A percentile compares a stretch with the other conserved stretches of the same genome.
Conservation (phyloP, 257 asterid species). For the Rubia yunnanensis region DNA sequence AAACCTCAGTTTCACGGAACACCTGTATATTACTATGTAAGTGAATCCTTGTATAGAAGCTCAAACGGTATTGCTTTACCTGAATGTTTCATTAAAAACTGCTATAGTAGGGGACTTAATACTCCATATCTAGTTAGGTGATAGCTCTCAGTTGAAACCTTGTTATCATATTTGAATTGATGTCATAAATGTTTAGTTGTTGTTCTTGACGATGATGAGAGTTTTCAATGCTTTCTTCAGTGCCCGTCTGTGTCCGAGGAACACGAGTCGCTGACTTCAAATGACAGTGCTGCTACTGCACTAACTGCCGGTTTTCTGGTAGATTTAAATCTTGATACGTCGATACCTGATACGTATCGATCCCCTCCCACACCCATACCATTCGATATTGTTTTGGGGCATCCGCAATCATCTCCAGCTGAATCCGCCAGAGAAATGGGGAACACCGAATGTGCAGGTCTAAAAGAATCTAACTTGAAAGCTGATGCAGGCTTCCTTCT, state of each 20-base stretch:
- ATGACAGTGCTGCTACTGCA: slow-evolving; percentile 41
- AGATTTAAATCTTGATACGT: slow-evolving; percentile 53
- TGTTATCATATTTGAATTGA: background rate
- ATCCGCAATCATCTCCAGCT: slow-evolving; percentile 21
- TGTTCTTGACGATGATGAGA: too few species aligned
- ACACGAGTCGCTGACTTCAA: slow-evolving; percentile 54
- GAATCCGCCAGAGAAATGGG: slow-evolving; percentile 20
- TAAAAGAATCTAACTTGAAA: slow-evolving; percentile 29
- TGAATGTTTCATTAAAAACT: background rate
- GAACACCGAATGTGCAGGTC: slow-evolving; percentile 17
- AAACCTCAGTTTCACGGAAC: slow-evolving; percentile 63
- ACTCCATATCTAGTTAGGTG: background rate
- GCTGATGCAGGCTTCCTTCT: slow-evolving; percentile 28
- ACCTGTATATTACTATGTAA: slow-evolving; percentile 61
- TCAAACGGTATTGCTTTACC: background rate
- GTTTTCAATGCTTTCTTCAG: slow-evolving; percentile 31
- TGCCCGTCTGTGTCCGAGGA: slow-evolving; percentile 55
- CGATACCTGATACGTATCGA: slow-evolving; percentile 55
- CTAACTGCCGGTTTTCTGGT: slow-evolving; percentile 33
- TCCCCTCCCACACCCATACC: slow-evolving; percentile 71
- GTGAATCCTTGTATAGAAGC: slow-evolving; percentile 19
- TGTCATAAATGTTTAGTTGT: background rate
- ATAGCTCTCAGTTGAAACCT: background rate
- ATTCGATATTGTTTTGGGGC: slow-evolving; percentile 48
- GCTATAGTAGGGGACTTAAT: background rate